phyloP scores from a whole-genome alignment of 257 asterid genomes.

The Echites panduratus region DNA sequence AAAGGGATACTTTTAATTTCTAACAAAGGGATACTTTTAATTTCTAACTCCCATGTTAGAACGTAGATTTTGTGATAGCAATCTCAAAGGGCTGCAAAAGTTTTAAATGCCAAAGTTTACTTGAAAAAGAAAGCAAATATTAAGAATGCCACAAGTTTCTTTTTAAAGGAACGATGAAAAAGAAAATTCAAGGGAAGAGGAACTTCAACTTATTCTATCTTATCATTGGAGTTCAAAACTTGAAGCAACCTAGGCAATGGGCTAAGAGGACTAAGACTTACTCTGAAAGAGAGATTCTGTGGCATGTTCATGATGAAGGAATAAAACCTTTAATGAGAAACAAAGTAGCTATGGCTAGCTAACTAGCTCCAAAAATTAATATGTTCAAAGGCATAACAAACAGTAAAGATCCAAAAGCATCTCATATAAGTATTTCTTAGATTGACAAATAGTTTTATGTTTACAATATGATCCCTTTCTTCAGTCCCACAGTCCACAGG shows the following conservation, averaged over 20 bases:
- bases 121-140: not conserved
- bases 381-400: not conserved
- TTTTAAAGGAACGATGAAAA: not conserved
- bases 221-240: not conserved
- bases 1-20: not conserved
- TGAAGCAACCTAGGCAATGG: not conserved
- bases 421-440: not conserved
- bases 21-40: not conserved
- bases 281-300: not conserved
- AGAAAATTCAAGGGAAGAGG: not conserved
- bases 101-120: not conserved
- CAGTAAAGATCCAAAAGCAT: not conserved
- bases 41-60: not conserved
- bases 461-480: not conserved
- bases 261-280: not conserved
- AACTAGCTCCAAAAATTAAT: not conserved
- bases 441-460: not conserved
- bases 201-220: not conserved
- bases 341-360: not conserved
- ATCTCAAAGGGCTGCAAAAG: not conserved
- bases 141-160: not conserved
- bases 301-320: not conserved
- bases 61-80: not conserved
- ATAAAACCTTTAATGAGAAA: not conserved
- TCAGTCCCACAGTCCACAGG: not conserved